A percentile compares a stretch with the other conserved stretches of the same genome.
phyloP scores from a whole-genome alignment of 306 rosid genomes.

The Senna siamea region DNA sequence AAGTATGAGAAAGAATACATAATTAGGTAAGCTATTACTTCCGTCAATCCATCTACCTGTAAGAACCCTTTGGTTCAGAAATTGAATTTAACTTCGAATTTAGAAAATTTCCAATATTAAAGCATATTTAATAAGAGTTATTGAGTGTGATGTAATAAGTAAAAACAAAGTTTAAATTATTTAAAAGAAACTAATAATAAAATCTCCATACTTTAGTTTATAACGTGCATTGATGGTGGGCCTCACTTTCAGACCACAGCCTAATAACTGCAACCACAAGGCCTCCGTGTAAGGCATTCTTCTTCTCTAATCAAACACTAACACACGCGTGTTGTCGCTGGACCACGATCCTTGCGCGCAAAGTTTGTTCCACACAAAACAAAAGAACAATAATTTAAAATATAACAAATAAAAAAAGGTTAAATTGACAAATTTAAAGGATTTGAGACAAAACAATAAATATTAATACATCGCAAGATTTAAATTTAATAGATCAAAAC shows the following conservation, averaged over 20 bases:
- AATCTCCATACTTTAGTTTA: neutral
- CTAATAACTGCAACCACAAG: conserved; percentile 24
- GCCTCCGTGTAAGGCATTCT: neutral
- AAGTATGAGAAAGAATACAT: neutral
- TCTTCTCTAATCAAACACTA: neutral
- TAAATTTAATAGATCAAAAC: too few species aligned
- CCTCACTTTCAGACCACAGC: neutral
- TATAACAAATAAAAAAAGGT: neutral
- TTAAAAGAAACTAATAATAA: neutral
- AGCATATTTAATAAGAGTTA: neutral
- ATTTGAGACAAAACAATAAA: too few species aligned
- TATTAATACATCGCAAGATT: too few species aligned
- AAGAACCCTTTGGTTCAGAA: neutral
- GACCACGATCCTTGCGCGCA: conserved; percentile 37
- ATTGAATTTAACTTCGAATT: neutral
- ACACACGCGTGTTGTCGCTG: conserved; percentile 42
- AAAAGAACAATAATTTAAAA: conserved; percentile 6
- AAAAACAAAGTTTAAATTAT: neutral
- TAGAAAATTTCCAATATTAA: neutral
- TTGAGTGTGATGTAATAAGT: neutral
- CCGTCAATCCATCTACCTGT: neutral
- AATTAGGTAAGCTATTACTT: neutral
- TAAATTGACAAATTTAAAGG: too few species aligned
- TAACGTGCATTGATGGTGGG: neutral
- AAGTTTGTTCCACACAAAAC: conserved; percentile 49